Base-by-base conservation (phyloP, 2,329 filamentous ascomycete genomes). In the Paracoccidioides brasiliensis region DNA sequence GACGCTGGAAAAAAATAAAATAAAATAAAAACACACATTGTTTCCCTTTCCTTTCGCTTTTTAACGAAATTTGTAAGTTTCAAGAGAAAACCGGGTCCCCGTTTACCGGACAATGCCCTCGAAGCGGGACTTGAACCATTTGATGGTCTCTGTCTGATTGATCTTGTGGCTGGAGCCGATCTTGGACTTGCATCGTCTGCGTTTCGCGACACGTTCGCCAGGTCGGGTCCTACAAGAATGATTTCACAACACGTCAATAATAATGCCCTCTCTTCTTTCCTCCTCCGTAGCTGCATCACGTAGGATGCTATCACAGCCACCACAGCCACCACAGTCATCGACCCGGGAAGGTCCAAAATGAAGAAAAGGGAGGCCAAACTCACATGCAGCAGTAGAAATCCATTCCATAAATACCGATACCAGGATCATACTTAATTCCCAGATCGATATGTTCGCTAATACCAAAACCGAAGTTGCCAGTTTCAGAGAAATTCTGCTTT, bases 301-400 rank as follows among this genome's bases (percentile, higher is more conserved):
- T 12, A 6, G 8, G 22, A 22, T 22, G 22, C 22, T 2, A 22
- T 2, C 22, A 22, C 22, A 22, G 22, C 22, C 22, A 22, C 22
- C 22, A 22, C 22, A 22, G 22, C 22, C 2, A 22, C 22, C 22
- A 22, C 22, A 22, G 22, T 22, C 22, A 22, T 22, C 22, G 22
- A 22, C 22, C 22, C 22, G 22, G 22, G 22, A 22, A 2, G 22
- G 22, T 2, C 22, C 22, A 50, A 22, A 6, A 10, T 40, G 22
- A 3, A n/a, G 40, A 33, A 35, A 5, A 22, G 41, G 7, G 14
- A 30, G 22, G 22, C 22, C 22, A 53, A 48, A 60, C 80, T 77
- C 69, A 83, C 93, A 98, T 98, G 89, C 91, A 97, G 88, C 86
- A 90, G 87, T 96, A 98, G 81, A 98, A 98, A 81, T 98, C 93